Conservation (phyloP, 345 rosid genomes). For the Camelina hispida region DNA sequence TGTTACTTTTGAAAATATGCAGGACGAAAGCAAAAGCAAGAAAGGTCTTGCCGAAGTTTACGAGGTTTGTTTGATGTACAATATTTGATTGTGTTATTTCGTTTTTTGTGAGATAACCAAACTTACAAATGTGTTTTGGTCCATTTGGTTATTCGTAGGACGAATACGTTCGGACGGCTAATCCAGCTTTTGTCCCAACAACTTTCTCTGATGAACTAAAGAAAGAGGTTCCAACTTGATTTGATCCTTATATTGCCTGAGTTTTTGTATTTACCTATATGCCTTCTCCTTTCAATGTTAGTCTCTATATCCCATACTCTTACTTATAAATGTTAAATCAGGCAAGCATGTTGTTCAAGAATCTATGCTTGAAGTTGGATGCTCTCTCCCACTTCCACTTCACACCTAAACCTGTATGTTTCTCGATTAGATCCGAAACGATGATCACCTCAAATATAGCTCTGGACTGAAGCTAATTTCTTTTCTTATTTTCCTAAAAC, state of each 20-base stretch:
- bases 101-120: constrained; percentile 9
- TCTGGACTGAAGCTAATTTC: not conserved
- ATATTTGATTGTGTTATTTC: not conserved
- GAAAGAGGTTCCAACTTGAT: constrained; percentile 9
- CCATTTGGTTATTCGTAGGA: constrained; percentile 58
- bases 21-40: constrained; percentile 96
- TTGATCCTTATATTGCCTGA: not conserved
- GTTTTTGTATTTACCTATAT: not conserved
- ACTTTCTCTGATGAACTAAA: constrained; percentile 81
- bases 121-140: constrained; percentile 12
- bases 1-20: constrained; percentile 42
- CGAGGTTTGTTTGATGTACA: constrained; percentile 68
- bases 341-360: constrained; percentile 84
- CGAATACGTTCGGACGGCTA: constrained; percentile 73
- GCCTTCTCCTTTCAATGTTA: constrained; percentile 1
- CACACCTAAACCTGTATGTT: constrained; percentile 93
- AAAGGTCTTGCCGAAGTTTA: constrained; percentile 95
- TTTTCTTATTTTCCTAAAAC: not conserved
- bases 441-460: constrained; percentile 21
- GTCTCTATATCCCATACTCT: constrained; percentile 13
- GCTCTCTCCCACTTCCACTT: constrained; percentile 97
- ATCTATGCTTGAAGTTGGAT: constrained; percentile 89
- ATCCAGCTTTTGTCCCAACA: constrained; percentile 70
- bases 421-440: constrained; percentile 29
- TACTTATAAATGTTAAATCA: constrained; percentile 39